phyloP scores from a whole-genome alignment of 305 asterid species.

The Fraxinus greggii region DNA sequence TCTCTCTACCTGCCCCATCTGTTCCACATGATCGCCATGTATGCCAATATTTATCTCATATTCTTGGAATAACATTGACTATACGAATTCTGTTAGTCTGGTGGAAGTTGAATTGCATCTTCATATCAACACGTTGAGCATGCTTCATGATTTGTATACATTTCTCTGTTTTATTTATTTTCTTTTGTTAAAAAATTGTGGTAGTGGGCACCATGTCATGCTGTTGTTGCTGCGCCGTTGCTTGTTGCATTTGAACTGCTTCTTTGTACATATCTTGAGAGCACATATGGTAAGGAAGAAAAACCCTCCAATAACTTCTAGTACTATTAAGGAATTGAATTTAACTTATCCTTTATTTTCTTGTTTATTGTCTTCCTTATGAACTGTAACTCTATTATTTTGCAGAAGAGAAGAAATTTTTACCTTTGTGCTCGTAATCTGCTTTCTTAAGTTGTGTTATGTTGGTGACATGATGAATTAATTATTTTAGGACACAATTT shows the following conservation, averaged over 20 bases:
- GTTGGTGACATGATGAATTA: conserved; percentile 12
- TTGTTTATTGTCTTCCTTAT: neutral
- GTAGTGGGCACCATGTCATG: conserved; percentile 99
- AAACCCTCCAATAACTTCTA: conserved; percentile 18
- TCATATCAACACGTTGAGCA: conserved; percentile 10
- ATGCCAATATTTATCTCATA: conserved; percentile 31
- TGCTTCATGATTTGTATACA: conserved; percentile 12
- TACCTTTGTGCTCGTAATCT: conserved; percentile 7
- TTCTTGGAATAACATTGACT: conserved; percentile 21
- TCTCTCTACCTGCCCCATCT: conserved; percentile 95
- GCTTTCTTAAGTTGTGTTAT: neutral
- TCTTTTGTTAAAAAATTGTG: conserved; percentile 28
- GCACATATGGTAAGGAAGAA: conserved; percentile 64
- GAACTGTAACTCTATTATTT: conserved; percentile 15
- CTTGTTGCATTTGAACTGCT: conserved; percentile 95
- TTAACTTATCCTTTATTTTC: neutral
- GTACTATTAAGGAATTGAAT: conserved; percentile 5
- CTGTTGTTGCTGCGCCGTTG: conserved; percentile 91
- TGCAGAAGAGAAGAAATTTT: conserved; percentile 7
- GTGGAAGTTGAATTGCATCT: conserved; percentile 23
- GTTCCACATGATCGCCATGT: conserved; percentile 96
- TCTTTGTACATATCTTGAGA: conserved; percentile 91
- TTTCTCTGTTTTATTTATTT: conserved; percentile 16
- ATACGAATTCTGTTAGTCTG: conserved; percentile 23
- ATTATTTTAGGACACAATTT: conserved; percentile 11